A percentile compares a stretch with the other conserved stretches of the same genome.
Evolutionary conservation across 352 stramenopile species (phyloP).

Genomic region (Pythium brassicae): DNA sequence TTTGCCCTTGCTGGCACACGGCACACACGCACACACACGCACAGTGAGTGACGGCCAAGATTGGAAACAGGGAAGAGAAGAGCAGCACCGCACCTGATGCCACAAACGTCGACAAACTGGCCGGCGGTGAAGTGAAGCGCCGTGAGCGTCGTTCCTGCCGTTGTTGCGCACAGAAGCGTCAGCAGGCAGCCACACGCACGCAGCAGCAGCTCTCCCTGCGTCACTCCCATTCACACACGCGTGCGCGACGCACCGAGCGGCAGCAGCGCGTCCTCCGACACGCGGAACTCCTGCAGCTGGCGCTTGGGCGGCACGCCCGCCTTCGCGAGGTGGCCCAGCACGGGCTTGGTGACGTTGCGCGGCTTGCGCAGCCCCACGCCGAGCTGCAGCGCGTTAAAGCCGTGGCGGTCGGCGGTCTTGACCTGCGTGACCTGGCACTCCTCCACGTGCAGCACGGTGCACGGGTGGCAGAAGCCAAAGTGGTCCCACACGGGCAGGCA

Average conservation of each 20-base stretch:
- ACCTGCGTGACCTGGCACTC: conserved; percentile 94
- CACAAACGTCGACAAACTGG: conserved; percentile 97
- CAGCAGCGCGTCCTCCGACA: conserved; percentile 88
- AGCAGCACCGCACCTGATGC: conserved; percentile 52
- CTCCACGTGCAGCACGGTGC: conserved; percentile 91
- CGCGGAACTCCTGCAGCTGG: conserved; percentile 94
- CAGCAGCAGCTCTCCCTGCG: not conserved
- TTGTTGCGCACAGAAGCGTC: not conserved
- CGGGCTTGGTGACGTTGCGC: conserved; percentile 94
- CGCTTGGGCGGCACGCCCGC: conserved; percentile 91
- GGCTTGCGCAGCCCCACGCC: conserved; percentile 94
- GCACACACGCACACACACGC: not conserved
- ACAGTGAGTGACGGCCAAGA: not conserved
- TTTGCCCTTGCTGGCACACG: conserved; percentile 67
- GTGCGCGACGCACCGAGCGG: conserved; percentile 47
- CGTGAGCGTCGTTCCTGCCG: conserved; percentile 81
- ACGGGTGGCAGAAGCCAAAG: conserved; percentile 95
- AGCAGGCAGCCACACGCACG: not conserved
- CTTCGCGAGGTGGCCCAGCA: conserved; percentile 91
- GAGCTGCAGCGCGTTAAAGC: conserved; percentile 95
- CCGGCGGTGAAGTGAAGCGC: conserved; percentile 97
- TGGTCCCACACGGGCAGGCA: conserved; percentile 99
- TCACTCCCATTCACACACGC: not conserved
- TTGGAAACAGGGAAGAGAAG: not conserved
- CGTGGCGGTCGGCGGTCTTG: conserved; percentile 92